Percentiles rank a stretch among this genome's conserved stretches.
Conservation (phyloP, 2,329 filamentous ascomycete species). For the Paecilomyces fulvus region DNA sequence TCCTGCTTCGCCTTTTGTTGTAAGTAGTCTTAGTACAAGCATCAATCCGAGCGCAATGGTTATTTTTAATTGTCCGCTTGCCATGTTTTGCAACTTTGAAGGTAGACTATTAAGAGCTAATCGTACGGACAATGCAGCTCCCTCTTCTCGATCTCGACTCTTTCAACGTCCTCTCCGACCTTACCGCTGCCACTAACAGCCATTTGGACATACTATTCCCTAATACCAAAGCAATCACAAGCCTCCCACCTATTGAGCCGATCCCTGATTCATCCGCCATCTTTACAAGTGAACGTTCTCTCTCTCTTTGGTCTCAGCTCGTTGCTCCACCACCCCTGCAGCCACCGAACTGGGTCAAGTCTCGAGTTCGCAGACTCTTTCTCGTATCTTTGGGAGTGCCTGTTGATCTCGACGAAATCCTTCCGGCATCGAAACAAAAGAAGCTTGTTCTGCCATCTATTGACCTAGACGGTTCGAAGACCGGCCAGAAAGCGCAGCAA, state of each 20-base stretch:
- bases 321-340: constrained; percentile 90
- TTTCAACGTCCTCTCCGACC: constrained; percentile 38
- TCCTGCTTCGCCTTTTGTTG: constrained; percentile 32
- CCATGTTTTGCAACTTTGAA: not conserved
- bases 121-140: constrained; percentile 16
- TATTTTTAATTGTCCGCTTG: not conserved
- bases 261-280: constrained; percentile 45
- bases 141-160: constrained; percentile 46
- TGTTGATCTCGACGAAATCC: constrained; percentile 92
- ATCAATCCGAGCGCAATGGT: constrained; percentile 5
- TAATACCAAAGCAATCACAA: constrained; percentile 26
- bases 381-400: constrained; percentile 92
- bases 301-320: constrained; percentile 92
- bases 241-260: constrained; percentile 29
- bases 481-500: constrained; percentile 41
- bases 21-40: constrained; percentile 28
- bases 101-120: not conserved
- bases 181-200: constrained; percentile 29
- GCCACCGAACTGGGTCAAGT: constrained; percentile 95
- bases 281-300: constrained; percentile 76
- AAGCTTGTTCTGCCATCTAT: constrained; percentile 89
- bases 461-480: constrained; percentile 44
- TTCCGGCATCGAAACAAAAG: constrained; percentile 95
- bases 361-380: constrained; percentile 87
- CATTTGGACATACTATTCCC: constrained; percentile 39